Base-by-base conservation (phyloP, 805 yeast species). In the Kodamaea restingae region DNA sequence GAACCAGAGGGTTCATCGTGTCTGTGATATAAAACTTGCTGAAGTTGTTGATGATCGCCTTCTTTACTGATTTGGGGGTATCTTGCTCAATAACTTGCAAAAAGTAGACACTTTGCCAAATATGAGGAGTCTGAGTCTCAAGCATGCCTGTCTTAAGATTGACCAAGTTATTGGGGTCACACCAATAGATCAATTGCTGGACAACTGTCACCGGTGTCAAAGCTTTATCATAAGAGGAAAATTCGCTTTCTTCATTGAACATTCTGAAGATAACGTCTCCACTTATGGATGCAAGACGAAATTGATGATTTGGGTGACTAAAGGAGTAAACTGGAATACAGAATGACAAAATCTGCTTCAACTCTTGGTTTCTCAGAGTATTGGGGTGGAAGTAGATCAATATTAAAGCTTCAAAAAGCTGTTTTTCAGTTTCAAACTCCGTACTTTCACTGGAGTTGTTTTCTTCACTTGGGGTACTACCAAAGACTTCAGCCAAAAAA, bases 311-410 rank as follows among this genome's bases (percentile, higher is more conserved):
- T 0, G 70, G 65, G 50, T 81, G 88, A 24, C 95, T 84, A 53
- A 79, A 84, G 27, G 93, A 80, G 56, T 85, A 88, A 0, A 85
- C 95, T 0, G 97, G 96, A 12, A 90, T 70, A 56, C 95, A 88
- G 52, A 86, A 90, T 7, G 93, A 78, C 43, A 90, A 73, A 0
- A 85, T 84, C 58, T 90, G 97, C 35, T 80, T 70, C 44, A 90
- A 65, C 11, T 80, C 76, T 41, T 76, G 81, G 49, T 87, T 87
- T 4, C 67, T 61, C 4, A 75, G 60, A 39, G 81, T 81, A 3
- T 65, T 58, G 0, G 93, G 88, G 38, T 83, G 80, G 62, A 86
- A 90, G 52, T 88, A 91, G 0, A 84, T 73, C 38, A 85, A 59
- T 3, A 88, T 61, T 39, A 90, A 67, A 0, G 84, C 75, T 53